Conservation (phyloP, 495 filamentous ascomycete genomes). For the Lasiosphaeria ovina region DNA sequence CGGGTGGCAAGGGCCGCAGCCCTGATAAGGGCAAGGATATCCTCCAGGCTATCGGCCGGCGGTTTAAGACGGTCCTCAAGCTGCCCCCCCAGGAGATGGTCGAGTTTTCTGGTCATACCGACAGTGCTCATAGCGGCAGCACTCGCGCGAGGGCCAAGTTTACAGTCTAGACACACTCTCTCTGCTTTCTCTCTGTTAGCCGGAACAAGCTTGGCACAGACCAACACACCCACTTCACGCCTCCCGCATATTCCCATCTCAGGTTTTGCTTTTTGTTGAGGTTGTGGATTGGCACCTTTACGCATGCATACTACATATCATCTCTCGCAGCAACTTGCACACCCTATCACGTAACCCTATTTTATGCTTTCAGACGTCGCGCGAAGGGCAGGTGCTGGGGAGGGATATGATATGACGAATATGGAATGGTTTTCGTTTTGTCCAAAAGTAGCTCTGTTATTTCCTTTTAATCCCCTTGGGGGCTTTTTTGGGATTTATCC, state of each 20-base stretch:
- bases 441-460: conserved; percentile 4
- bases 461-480: background rate
- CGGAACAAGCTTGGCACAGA: background rate
- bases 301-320: background rate
- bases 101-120: conserved; percentile 96
- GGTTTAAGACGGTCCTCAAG: conserved; percentile 87
- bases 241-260: background rate
- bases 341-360: too few species aligned
- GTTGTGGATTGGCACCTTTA: background rate
- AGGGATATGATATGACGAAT: conserved; percentile 8
- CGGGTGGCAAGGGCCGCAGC: conserved; percentile 66
- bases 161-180: conserved; percentile 53
- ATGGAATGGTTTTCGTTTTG: conserved; percentile 3
- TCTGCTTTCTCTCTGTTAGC: background rate
- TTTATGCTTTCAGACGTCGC: background rate
- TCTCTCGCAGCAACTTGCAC: background rate
- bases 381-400: background rate
- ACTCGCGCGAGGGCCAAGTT: conserved; percentile 95
- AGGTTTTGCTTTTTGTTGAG: background rate
- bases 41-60: conserved; percentile 74
- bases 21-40: conserved; percentile 79
- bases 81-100: conserved; percentile 71
- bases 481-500: background rate
- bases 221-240: background rate
- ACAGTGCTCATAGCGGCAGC: conserved; percentile 87